Base-by-base conservation (phyloP, 805 yeast genomes). In the Metschnikowia chrysomelidarum region DNA sequence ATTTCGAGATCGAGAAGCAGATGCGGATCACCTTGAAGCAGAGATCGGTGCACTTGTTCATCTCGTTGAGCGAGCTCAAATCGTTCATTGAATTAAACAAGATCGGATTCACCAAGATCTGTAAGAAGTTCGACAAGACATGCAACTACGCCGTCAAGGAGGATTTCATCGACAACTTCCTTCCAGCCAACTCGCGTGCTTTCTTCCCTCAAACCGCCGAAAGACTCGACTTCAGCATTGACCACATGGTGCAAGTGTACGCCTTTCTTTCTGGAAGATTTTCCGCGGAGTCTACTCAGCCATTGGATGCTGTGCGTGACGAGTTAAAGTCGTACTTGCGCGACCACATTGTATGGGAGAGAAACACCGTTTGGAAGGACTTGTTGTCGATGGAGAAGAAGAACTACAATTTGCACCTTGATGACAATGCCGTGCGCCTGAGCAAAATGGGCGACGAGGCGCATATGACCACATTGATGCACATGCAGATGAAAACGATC, bases 311-410 rank as follows among this genome's bases (percentile, higher is more conserved):
- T 12, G 69, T 76, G 25, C 66, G 63, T 30, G 59, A 61, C 24
- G 78, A 73, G 33, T 59, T 75, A 37, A 66, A 69, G 45, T 62
- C 75, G 3, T 73, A 73, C 44, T 62, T 91, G 45, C 72, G 97
- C 45, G 98, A 91, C 51, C 95, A 91, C 58, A 85, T 91, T 22
- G 96, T 89, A 13, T 91, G 96, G 94, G 98, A 91, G 62, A 75
- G 98, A 59, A 88, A 88, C 57, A 91, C 97, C 0, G 97, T 91
- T 19, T 91, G 98, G 98, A 81, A 93, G 56, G 97, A 91, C 59
- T 81, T 91, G 82, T 82, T 91, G 56, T 91, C 93, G 15, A 62
- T 89, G 50, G 49, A 46, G 47, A 39, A 55, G 47, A 47, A 40
- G 8, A 28, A 48, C 25, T 40, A 49, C 27, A 48, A 43, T 31